Base-by-base conservation (phyloP, 2,329 filamentous ascomycete genomes). In the Xylariaceae sp. region DNA sequence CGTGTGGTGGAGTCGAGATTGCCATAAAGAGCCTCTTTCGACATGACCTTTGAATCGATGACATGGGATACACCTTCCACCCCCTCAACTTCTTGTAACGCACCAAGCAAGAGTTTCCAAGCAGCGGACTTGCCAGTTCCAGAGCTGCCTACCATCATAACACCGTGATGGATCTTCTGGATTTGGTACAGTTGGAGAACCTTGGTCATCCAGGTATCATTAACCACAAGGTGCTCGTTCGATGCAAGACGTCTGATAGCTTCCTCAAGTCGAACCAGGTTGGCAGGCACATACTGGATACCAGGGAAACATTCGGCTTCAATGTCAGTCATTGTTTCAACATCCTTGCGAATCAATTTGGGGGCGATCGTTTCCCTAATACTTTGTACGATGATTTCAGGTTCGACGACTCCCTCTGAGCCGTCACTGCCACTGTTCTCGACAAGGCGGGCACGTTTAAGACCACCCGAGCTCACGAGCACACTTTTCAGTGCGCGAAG, bases 1-100 rank as follows among this genome's bases (percentile, higher is more conserved):
- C 94, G 85, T 2, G 94, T 99, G 2, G 94, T 99, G 51, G 89
- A 91, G 68, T 99, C 94, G 43, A 99, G 79, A 61, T 85, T 96
- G 65, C 94, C 94, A 64, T 99, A 99, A 4, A 99, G 76, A 19
- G 89, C 89, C 72, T 99, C 94, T 72, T 99, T 99, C 45, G 91
- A 96, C 94, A 99, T 99, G 69, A 99, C 95, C 74, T 99, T 99
- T 38, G 92, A 95, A 69, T 99, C 94, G 60, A 99, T 99, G 49
- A 99, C 89, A 65, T 99, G 94, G 58, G 85, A 96, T 41, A 99
- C 89, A 31, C 95, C 94, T 69, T 99, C 95, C 6, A 95, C 79
- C 19, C 86, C 86, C 67, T 99, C 94, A 12, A 95, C 89, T 62
- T 87, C 84, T 62, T 97, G 92, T 51, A 99, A 73, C 14, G 95